Base-by-base conservation (phyloP, 1,139 yeast species). In the Candida sp. region DNA sequence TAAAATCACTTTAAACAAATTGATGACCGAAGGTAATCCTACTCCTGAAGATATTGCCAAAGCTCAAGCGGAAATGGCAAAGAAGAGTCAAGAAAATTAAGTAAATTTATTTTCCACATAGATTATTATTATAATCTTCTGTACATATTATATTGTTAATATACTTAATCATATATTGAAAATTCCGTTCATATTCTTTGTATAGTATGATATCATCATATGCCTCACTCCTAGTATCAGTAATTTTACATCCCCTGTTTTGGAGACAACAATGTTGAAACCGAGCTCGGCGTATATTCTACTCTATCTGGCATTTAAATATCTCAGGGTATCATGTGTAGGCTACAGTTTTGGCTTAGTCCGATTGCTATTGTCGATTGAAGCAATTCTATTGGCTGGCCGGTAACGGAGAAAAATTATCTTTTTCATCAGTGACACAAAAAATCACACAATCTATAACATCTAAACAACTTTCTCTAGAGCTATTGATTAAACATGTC, bases 1-100 rank as follows among this genome's bases (percentile, higher is more conserved):
- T 46, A 87, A 84, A 60, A 74, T 84, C 57, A 87, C 96, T 33
- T 75, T 90, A 60, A 88, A 85, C 68, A 89, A 87, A 69, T 75
- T 87, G 57, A 81, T 89, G 44, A 85, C 87, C 52, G 95, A 89
- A 61, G 95, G 95, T 51, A 75, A 85, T 54, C 96, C 96, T 52
- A 75, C 82, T 42, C 88, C 95, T 36, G 97, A 89, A 64, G 95
- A 87, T 49, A 81, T 88, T 57, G 87, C 91, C 58, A 82, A 80
- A 57, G 68, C 77, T 43, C 88, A 84, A 64, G 80, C 65, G 41
- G 77, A 71, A 58, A 56, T 56, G 45, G 58, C 60, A 36, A 39
- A 27, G 21, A 30, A 41, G 19, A 34, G 30, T 15, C 36, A 38
- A 32, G 30, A 29, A 36, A 29, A 40, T 19, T 36, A 35, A 27